Percentiles rank a stretch among this genome's conserved stretches.
Conservation (phyloP, 106 monocot genomes). For the Apostasia shenzhenica region DNA sequence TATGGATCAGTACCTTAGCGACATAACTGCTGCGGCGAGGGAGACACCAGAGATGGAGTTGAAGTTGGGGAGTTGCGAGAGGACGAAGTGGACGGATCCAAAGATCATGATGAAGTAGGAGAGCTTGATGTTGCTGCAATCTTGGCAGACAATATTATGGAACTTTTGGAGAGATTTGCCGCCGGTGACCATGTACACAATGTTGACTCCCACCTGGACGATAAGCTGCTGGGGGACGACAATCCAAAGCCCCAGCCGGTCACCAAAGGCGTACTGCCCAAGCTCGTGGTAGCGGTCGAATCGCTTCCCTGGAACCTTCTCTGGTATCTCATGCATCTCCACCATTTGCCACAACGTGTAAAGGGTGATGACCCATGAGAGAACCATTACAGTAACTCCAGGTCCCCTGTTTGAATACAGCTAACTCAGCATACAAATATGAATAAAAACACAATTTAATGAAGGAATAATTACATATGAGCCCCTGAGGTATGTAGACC, state of each 20-base stretch:
- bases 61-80: constrained; percentile 23
- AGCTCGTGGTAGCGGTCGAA: constrained; percentile 33
- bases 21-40: constrained; percentile 30
- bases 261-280: constrained; percentile 21
- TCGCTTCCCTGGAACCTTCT: constrained; percentile 13
- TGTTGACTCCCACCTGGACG: constrained; percentile 12
- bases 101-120: constrained; percentile 32
- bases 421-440: no score
- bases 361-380: constrained; percentile 29
- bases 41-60: constrained; percentile 27
- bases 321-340: constrained; percentile 22
- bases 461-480: no score
- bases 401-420: constrained; percentile 11
- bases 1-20: constrained; percentile 11
- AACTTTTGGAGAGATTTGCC: constrained; percentile 23
- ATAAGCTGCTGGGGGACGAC: constrained; percentile 28
- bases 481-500: no score
- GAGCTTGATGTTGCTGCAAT: constrained; percentile 9
- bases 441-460: no score
- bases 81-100: constrained; percentile 16
- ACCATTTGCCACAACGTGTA: constrained; percentile 31
- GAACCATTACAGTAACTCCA: constrained; percentile 7
- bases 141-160: constrained; percentile 9
- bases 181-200: constrained; percentile 31
- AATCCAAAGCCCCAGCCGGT: constrained; percentile 22